These are phyloP conservation scores for Cercospora sesami DNA, from an alignment of 2,329 filamentous ascomycete species.

Conservation along the genomic window DNA sequence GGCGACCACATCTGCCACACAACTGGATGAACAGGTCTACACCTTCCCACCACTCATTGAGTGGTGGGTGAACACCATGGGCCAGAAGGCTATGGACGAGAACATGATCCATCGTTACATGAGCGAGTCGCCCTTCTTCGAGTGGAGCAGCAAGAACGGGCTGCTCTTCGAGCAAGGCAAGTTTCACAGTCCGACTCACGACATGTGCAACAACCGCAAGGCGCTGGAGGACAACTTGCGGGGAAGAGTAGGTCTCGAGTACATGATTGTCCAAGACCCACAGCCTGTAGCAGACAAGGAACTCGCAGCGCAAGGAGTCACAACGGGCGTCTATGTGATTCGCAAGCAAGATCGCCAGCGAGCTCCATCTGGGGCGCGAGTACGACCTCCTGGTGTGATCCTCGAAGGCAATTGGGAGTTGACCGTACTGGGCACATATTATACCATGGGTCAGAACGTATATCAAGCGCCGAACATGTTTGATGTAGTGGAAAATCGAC, in stretches of 20 bases:
- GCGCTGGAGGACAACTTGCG: constrained; percentile 57
- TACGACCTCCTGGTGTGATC: constrained; percentile 40
- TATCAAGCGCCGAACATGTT: constrained; percentile 63
- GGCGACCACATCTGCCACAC: constrained; percentile 15
- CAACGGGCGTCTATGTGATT: constrained; percentile 59
- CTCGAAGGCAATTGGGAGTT: constrained; percentile 52
- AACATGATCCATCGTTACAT: constrained; percentile 60
- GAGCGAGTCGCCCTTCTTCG: constrained; percentile 63
- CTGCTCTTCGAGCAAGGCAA: constrained; percentile 55
- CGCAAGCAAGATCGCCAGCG: constrained; percentile 58
- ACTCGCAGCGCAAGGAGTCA: constrained; percentile 32
- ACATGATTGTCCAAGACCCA: constrained; percentile 60
- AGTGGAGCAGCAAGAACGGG: constrained; percentile 61
- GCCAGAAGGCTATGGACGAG: constrained; percentile 41
- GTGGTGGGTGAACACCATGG: constrained; percentile 32
- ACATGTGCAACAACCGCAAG: constrained; percentile 56
- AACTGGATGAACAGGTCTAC: constrained; percentile 32
- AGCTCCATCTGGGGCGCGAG: constrained; percentile 39
- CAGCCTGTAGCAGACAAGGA: constrained; percentile 49
- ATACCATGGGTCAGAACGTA: constrained; percentile 60
- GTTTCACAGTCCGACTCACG: constrained; percentile 51
- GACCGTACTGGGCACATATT: constrained; percentile 59
- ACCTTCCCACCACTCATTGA: constrained; percentile 29
- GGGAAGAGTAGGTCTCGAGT: constrained; percentile 59
- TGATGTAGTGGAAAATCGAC: constrained; percentile 54